phyloP scores from a whole-genome alignment of 371 early-diverging fungal species.

The Haplosporangium sp. region DNA sequence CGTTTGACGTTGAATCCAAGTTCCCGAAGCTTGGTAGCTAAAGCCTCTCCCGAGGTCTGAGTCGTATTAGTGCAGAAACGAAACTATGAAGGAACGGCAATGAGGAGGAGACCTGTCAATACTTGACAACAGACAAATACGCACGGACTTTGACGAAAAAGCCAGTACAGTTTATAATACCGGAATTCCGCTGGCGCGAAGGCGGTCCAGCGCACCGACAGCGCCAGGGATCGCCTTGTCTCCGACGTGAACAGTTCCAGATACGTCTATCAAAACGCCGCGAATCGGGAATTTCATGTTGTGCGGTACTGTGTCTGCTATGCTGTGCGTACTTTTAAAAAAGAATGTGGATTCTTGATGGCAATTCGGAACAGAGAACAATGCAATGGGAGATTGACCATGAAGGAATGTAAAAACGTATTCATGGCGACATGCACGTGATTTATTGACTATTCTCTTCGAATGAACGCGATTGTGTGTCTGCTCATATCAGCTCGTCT shows the following conservation, averaged over 20 bases:
- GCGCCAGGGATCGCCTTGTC: conserved; percentile 76
- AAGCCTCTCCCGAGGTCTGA: conserved; percentile 68
- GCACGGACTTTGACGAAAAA: no score
- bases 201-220: conserved; percentile 69
- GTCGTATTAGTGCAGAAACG: conserved; percentile 89
- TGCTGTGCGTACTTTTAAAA: no score
- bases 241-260: conserved; percentile 86
- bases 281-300: conserved; percentile 42
- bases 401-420: no score
- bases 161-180: conserved; percentile 26
- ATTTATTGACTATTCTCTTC: no score
- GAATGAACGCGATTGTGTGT: no score
- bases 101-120: neutral
- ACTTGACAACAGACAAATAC: neutral
- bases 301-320: no score
- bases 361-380: no score
- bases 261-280: conserved; percentile 81
- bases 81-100: conserved; percentile 30
- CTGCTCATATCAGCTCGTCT: no score
- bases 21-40: conserved; percentile 63
- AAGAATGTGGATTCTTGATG: no score
- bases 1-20: conserved; percentile 77
- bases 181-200: conserved; percentile 70
- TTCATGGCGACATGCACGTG: no score
- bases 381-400: no score